Evolutionary conservation across 225 moss, liverwort and hornwort species (phyloP).

Genomic region (Neckera pumila): DNA sequence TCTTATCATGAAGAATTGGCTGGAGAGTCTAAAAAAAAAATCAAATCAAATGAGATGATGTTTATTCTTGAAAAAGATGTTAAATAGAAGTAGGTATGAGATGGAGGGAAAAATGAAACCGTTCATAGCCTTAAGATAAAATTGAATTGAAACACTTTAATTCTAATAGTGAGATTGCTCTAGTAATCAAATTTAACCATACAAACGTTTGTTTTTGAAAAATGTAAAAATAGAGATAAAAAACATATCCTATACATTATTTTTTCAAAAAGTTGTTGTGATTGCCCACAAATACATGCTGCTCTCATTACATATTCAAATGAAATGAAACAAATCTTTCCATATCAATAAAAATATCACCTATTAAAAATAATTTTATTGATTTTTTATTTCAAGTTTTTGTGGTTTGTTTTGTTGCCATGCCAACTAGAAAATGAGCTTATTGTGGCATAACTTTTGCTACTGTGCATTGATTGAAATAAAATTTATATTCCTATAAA

Average conservation of each 20-base stretch:
- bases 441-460: neutral
- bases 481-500: neutral
- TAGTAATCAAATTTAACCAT: neutral
- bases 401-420: no score
- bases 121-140: neutral
- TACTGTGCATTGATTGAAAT: rapidly evolving
- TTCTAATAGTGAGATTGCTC: neutral
- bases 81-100: neutral
- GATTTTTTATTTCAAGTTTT: neutral
- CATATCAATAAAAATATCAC: neutral
- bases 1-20: neutral
- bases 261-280: neutral
- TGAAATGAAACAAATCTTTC: neutral
- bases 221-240: neutral
- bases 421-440: neutral
- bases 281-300: neutral
- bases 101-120: neutral
- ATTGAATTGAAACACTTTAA: neutral
- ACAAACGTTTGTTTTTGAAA: neutral
- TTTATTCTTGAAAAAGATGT: neutral
- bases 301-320: neutral
- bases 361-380: neutral
- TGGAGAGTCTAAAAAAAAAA: neutral
- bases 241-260: rapidly evolving
- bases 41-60: rapidly evolving